These are phyloP conservation scores for Aphanomyces euteiches DNA, from an alignment of 352 stramenopile species.

Conservation along the genomic window DNA sequence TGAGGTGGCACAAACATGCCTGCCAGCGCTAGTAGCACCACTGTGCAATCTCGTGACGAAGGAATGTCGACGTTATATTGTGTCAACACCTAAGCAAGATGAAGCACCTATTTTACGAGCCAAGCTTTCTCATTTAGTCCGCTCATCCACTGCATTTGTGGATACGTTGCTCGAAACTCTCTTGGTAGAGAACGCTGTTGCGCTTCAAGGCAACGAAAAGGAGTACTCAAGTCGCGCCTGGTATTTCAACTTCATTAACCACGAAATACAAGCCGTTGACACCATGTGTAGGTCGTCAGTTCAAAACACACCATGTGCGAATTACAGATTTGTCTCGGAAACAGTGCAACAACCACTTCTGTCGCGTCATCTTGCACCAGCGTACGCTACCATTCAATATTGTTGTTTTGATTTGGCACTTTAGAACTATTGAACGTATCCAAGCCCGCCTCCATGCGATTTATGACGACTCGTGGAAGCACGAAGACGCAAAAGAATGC, in stretches of 20 bases:
- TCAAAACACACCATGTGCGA: conserved; percentile 8
- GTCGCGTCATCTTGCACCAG: not conserved
- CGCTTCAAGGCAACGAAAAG: conserved; percentile 27
- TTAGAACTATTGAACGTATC: conserved; percentile 24
- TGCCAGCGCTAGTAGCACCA: conserved; percentile 8
- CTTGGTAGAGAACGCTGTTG: conserved; percentile 12
- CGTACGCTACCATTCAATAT: conserved; percentile 5
- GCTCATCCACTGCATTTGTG: not conserved
- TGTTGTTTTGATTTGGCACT: not conserved
- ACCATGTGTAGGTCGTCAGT: conserved; percentile 12
- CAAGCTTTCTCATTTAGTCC: conserved; percentile 14
- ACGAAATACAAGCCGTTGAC: not conserved
- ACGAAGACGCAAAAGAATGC: not conserved
- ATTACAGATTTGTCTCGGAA: conserved; percentile 25
- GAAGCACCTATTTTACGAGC: not conserved
- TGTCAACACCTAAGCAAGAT: not conserved
- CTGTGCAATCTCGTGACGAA: conserved; percentile 17
- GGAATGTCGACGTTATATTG: not conserved
- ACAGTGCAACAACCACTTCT: not conserved
- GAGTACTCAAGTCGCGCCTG: conserved; percentile 4
- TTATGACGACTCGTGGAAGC: conserved; percentile 22
- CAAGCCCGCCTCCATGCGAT: conserved; percentile 1
- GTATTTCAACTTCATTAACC: not conserved
- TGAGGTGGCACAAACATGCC: not conserved
- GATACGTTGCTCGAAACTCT: conserved; percentile 24